These are phyloP conservation scores for Canariomyces notabilis DNA, from an alignment of 2,329 filamentous ascomycete genomes.

Conservation along the genomic window DNA sequence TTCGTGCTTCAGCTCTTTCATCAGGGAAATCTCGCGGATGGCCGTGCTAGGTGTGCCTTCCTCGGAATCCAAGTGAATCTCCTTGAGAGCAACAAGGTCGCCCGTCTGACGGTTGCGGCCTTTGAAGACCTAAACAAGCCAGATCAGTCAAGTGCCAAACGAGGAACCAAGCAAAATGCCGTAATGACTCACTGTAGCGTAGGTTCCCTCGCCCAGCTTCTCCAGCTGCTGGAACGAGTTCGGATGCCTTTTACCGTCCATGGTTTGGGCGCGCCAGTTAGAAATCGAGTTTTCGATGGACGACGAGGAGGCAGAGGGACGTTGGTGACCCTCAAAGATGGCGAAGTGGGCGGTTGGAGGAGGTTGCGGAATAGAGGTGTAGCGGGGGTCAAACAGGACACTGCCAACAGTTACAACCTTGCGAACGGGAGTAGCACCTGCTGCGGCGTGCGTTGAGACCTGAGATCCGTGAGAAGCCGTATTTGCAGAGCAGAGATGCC, in stretches of 20 bases:
- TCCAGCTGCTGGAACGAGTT: conserved; percentile 99
- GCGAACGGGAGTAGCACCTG: conserved; percentile 25
- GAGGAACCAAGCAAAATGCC: neutral
- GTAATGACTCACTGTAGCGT: conserved; percentile 73
- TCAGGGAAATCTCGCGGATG: conserved; percentile 95
- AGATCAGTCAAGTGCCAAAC: conserved; percentile 12
- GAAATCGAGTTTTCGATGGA: conserved; percentile 1
- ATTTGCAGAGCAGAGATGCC: conserved; percentile 22
- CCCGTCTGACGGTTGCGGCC: conserved; percentile 95
- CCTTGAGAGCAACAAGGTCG: conserved; percentile 92
- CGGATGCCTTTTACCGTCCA: conserved; percentile 90
- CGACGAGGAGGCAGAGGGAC: conserved; percentile 1
- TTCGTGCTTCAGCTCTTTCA: conserved; percentile 99
- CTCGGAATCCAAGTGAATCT: conserved; percentile 97
- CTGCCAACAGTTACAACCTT: conserved; percentile 34
- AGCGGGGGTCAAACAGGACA: conserved; percentile 37
- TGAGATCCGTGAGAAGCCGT: conserved; percentile 26
- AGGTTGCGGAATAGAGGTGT: conserved; percentile 32
- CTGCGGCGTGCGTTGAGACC: conserved; percentile 24
- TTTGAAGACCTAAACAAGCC: conserved; percentile 72
- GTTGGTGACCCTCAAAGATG: conserved; percentile 20
- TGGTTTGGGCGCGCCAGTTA: conserved; percentile 34
- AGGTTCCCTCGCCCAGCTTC: conserved; percentile 97
- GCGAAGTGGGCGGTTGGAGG: conserved; percentile 28
- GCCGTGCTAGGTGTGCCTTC: conserved; percentile 96